Conservation (phyloP, 2,329 filamentous ascomycete genomes). For the Fusarium cyanostomum region DNA sequence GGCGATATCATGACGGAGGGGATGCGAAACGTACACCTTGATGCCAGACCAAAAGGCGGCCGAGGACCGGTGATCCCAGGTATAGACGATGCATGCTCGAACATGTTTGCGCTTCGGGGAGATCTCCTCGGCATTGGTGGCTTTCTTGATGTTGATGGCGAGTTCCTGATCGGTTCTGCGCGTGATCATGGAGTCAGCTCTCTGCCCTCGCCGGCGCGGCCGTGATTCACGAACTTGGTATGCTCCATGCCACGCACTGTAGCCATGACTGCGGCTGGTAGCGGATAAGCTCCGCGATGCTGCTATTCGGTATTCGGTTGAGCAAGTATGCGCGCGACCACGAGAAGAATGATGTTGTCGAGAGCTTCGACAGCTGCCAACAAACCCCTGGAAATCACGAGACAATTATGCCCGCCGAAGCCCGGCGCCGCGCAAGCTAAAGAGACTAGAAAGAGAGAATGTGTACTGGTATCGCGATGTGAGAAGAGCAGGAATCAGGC, state of each 20-base stretch:
- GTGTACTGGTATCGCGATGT: neutral
- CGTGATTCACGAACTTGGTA: conserved; percentile 47
- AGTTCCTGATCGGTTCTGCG: conserved; percentile 73
- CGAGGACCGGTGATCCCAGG: conserved; percentile 98
- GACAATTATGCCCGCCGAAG: conserved; percentile 37
- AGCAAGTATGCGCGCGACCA: conserved; percentile 9
- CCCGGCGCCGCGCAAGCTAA: conserved; percentile 30
- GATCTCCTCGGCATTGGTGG: conserved; percentile 73
- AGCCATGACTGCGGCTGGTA: conserved; percentile 41
- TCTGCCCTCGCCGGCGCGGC: conserved; percentile 4
- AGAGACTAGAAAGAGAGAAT: conserved; percentile 7
- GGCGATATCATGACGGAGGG: conserved; percentile 8
- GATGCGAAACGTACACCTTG: conserved; percentile 81
- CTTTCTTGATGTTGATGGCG: conserved; percentile 75
- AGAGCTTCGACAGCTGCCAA: conserved; percentile 15
- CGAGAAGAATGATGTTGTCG: conserved; percentile 8
- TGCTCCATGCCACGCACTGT: conserved; percentile 49
- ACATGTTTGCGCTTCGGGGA: conserved; percentile 90
- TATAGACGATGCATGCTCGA: conserved; percentile 96
- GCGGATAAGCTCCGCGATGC: conserved; percentile 28
- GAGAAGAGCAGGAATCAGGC: neutral
- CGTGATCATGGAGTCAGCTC: conserved; percentile 25
- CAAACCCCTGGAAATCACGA: conserved; percentile 42
- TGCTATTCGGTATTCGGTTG: conserved; percentile 6
- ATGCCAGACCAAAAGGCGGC: conserved; percentile 96